Evolutionary conservation across 148 eudicot genomes (phyloP), one percentile per base, ranked within the genome.

Genomic region (Rhododendron ovatum): DNA sequence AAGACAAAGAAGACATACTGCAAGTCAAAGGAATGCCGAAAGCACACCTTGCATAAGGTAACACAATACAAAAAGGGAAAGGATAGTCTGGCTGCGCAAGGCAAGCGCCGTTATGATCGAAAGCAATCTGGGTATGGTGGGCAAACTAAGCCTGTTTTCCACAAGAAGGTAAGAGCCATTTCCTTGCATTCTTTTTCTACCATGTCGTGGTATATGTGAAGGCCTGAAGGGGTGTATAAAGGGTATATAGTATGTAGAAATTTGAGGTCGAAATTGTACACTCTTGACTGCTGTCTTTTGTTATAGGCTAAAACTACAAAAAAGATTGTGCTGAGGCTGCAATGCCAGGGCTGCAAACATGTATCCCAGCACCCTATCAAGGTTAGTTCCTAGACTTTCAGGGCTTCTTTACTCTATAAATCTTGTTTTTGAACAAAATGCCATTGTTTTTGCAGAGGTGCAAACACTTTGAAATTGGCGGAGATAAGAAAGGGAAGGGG

Each of bases 31-130:
- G 93, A 92, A 39, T 95, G 98, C 93, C 86, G 69, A 85, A 95
- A 95, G 91, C 98, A 95, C 88, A 92, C 96, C 79, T 82, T 91
- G 84, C 98, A 95, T 84, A 95, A 93, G 90, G 98, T 95, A 45
- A 95, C 98, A 14, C 98, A 95, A 63, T 95, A 95, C 91, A 95
- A 95, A 90, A 93, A 95, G 91, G 98, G 98, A 0, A 95, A 95
- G 82, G 96, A 95, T 83, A 93, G 96, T 83, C 91, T 94, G 92
- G 98, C 96, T 7, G 98, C 89, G 39, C 98, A 94, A 53, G 96
- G 96, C 41, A 95, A 95, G 90, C 91, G 98, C 28, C 96, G 98
- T 89, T 93, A 93, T 88, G 98, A 95, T 65, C 87, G 98, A 77
- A 95, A 95, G 51, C 94, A 93, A 74, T 93, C 95, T 2, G 95